Base-by-base conservation (phyloP, 306 rosid species). In the Astragalus membranaceus region DNA sequence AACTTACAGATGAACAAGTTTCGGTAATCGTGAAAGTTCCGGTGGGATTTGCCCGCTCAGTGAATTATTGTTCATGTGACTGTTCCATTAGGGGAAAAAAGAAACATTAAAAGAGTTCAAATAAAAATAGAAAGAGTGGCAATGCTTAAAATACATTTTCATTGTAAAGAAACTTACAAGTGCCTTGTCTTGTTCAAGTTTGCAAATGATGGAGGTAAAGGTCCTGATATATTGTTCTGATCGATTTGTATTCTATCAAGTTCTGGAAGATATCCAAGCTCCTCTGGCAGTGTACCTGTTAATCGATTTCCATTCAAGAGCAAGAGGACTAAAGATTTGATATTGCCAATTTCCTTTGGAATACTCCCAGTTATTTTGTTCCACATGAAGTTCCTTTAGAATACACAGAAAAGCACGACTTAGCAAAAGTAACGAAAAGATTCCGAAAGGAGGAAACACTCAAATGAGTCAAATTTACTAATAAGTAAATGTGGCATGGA, bases 61-160 rank as follows among this genome's bases (percentile, higher is more conserved):
- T 59, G 99, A 95, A 75, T 95, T 95, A 88, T 95, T 91, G 84
- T 95, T 95, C 97, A 95, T 91, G 85, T 95, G 96, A 85, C 99
- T 95, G 91, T 48, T 39, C 74, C 87, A 80, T 76, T 69, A 11
- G 10, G 33, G 33, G 46, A n/a, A 57, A 46, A 66, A 12, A 10
- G 12, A 51, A 65, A 66, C 75, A 60, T 80, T 71, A 58, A 62
- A 54, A 62, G 41, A 46, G 9, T 66, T 50, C 37, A 46, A 6
- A 50, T 35, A 44, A 69, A 49, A 49, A 14, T 58, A 33, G 14
- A 32, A 74, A 53, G 57, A 60, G 7, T 4, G 57, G 32, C 23
- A 42, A 48, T 49, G 64, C 60, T 42, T 68, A 72, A 68, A 66
- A 55, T 9, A 43, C 51, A 37, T 46, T 49, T 56, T 41, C 69